phyloP scores from a whole-genome alignment of 2,329 filamentous ascomycete species.

The Aspergillus vadensis region DNA sequence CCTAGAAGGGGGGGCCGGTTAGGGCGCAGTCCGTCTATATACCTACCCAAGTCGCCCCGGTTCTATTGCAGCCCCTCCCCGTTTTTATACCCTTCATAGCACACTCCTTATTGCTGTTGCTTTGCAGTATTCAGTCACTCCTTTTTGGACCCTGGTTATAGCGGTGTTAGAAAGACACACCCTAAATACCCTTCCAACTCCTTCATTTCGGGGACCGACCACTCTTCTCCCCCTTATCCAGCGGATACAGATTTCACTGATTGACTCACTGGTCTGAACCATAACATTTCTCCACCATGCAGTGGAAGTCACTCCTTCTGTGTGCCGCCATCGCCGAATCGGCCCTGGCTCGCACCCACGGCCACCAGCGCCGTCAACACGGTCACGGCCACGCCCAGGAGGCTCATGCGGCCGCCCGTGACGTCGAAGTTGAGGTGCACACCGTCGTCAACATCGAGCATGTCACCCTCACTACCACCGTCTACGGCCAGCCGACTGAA shows the following conservation, averaged over 20 bases:
- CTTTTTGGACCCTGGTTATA: neutral
- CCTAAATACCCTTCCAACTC: neutral
- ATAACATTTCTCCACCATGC: slow-evolving; percentile 25
- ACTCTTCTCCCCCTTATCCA: neutral
- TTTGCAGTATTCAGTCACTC: slow-evolving; percentile 1
- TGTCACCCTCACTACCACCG: slow-evolving; percentile 21
- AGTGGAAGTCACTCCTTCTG: slow-evolving; percentile 33
- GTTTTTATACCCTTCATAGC: neutral
- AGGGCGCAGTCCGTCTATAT: neutral
- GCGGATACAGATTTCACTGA: slow-evolving; percentile 10
- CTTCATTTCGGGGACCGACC: neutral
- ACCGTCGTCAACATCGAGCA: slow-evolving; percentile 21
- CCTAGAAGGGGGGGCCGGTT: neutral
- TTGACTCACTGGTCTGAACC: slow-evolving; percentile 1
- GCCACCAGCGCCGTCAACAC: slow-evolving; percentile 30
- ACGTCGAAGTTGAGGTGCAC: slow-evolving; percentile 10
- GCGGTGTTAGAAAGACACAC: neutral
- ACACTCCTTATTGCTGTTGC: neutral
- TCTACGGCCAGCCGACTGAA: neutral
- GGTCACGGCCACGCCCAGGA: slow-evolving; percentile 18
- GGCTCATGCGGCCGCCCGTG: slow-evolving; percentile 15
- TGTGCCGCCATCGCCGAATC: slow-evolving; percentile 28
- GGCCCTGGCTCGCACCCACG: slow-evolving; percentile 30
- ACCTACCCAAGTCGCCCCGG: neutral
- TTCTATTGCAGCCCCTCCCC: too few species aligned